These are phyloP conservation scores for Antitrichia curtipendula DNA, from an alignment of 225 moss, liverwort and hornwort genomes.

Conservation along the genomic window DNA sequence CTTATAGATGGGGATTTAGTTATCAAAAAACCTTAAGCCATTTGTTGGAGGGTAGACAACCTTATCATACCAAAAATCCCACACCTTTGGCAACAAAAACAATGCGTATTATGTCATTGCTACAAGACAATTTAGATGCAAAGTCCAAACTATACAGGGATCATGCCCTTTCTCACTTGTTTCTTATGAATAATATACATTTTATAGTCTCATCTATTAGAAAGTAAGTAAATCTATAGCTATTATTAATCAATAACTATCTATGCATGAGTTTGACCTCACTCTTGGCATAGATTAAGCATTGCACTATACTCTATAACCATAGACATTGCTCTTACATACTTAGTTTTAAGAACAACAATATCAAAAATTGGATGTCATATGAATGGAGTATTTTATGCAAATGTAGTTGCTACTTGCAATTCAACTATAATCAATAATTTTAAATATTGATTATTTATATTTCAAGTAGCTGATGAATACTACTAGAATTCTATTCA, in stretches of 20 bases:
- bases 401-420: not conserved
- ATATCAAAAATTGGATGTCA: not conserved
- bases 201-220: conserved; percentile 69
- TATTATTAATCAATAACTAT: not conserved
- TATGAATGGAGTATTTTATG: not conserved
- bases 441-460: not conserved
- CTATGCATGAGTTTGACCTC: not conserved
- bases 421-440: not conserved
- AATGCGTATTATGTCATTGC: conserved; percentile 65
- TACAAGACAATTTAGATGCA: conserved; percentile 68
- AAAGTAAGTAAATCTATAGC: conserved; percentile 26
- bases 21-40: conserved; percentile 71
- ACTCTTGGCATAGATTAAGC: not conserved
- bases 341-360: not conserved
- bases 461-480: not conserved
- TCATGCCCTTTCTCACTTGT: conserved; percentile 60
- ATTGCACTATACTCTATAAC: not conserved
- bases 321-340: not conserved
- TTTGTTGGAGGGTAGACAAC: conserved; percentile 38
- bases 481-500: not conserved
- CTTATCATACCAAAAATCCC: conserved; percentile 3
- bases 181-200: conserved; percentile 89
- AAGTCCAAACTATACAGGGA: conserved; percentile 77
- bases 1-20: conserved; percentile 7
- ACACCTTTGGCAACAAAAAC: conserved; percentile 58